Conservation (phyloP, 306 rosid genomes). For the Cucurbita maxima region DNA sequence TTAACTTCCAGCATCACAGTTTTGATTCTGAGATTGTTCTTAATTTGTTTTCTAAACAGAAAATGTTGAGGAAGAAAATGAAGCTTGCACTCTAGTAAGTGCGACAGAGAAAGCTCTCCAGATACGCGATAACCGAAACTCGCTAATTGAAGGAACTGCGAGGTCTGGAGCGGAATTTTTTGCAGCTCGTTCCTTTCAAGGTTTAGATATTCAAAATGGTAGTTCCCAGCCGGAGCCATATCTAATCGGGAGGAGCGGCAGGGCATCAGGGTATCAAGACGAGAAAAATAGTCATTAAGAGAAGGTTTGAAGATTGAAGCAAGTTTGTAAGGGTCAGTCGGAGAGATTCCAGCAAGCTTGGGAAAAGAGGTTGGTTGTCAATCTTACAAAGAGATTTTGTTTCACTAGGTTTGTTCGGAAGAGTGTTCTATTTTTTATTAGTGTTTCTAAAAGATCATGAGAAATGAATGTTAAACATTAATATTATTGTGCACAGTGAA, state of each 20-base stretch:
- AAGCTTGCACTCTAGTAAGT: constrained; percentile 39
- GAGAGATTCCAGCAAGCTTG: neutral
- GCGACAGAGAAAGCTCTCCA: constrained; percentile 63
- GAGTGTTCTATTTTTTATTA: neutral
- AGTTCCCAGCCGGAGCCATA: constrained; percentile 37
- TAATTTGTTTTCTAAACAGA: constrained; percentile 20
- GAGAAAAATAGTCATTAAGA: constrained; percentile 25
- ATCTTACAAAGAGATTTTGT: neutral
- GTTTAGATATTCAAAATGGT: constrained; percentile 39
- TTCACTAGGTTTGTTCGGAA: neutral
- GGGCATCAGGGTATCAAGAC: constrained; percentile 47
- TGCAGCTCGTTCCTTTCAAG: constrained; percentile 58
- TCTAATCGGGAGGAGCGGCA: constrained; percentile 50
- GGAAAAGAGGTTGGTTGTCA: neutral
- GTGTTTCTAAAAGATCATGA: neutral
- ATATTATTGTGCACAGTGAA: neutral
- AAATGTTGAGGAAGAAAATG: constrained; percentile 36
- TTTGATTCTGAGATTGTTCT: neutral
- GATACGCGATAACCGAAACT: constrained; percentile 33
- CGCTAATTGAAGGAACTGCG: constrained; percentile 35
- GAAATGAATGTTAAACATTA: neutral
- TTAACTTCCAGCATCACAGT: neutral
- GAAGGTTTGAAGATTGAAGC: neutral
- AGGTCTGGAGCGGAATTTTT: constrained; percentile 72
- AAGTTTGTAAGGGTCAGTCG: neutral